Percentiles rank a stretch among this genome's conserved stretches.
phyloP scores from a whole-genome alignment of 1,284 basidiomycete species.

The Rhodotorula mucilaginosa region DNA sequence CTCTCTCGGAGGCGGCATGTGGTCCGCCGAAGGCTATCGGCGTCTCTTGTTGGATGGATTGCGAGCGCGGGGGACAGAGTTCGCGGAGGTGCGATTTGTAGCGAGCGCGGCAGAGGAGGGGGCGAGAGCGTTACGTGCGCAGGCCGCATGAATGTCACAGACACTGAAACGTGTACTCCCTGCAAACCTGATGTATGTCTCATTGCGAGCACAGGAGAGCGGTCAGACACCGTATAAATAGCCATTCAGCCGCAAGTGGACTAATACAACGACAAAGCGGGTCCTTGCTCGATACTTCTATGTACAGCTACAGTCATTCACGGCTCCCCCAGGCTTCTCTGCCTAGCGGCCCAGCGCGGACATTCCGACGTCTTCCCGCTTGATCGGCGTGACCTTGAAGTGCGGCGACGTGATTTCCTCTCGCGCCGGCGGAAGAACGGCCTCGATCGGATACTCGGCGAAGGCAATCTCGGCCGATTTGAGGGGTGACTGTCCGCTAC shows the following conservation, averaged over 20 bases:
- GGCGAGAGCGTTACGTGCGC: constrained; percentile 28
- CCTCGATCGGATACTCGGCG: background rate
- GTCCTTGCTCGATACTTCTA: no score
- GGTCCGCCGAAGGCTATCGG: constrained; percentile 40
- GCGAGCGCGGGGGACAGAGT: constrained; percentile 27
- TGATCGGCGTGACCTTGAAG: background rate
- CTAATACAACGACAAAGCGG: no score
- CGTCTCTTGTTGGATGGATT: constrained; percentile 35
- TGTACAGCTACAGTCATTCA: no score
- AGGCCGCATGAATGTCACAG: background rate
- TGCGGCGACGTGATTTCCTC: no score
- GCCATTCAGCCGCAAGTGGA: no score
- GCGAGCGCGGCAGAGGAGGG: constrained; percentile 43
- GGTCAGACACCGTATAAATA: no score
- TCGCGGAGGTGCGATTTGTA: constrained; percentile 39
- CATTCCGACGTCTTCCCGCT: background rate
- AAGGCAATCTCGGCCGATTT: background rate
- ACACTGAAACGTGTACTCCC: background rate
- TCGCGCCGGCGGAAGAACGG: background rate
- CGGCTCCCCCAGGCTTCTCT: no score
- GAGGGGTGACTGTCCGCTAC: background rate
- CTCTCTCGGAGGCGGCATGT: constrained; percentile 45
- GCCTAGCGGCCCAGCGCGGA: no score
- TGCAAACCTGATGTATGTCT: no score
- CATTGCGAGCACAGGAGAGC: no score